A percentile compares a stretch with the other conserved stretches of the same genome.
Conservation (phyloP, 441 rosid species). For the Erodium moschatum region DNA sequence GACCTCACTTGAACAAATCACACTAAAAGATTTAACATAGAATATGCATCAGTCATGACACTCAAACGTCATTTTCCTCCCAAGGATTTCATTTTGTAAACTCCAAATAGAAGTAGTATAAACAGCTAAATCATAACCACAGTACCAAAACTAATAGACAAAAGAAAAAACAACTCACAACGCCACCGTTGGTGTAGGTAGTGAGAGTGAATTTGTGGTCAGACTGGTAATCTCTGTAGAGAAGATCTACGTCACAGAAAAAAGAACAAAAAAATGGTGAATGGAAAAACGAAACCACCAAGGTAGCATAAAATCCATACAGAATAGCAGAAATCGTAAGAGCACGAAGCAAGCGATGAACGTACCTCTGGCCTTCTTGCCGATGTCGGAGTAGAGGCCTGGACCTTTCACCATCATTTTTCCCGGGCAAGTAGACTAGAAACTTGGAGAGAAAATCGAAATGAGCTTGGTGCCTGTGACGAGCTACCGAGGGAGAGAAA, state of each 20-base stretch:
- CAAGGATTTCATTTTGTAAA: constrained; percentile 1
- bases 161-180: constrained; percentile 40
- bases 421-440: constrained; percentile 19
- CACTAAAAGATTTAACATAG: too few relatives aligned
- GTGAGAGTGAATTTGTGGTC: constrained; percentile 85
- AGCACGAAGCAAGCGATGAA: not conserved
- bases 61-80: not conserved
- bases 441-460: not conserved
- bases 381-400: constrained; percentile 83
- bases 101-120: not conserved
- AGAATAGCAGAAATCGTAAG: not conserved
- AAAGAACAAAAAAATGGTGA: not conserved
- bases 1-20: too few relatives aligned
- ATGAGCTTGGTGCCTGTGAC: not conserved
- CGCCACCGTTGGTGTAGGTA: constrained; percentile 63
- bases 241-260: constrained; percentile 47
- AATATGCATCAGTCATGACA: not conserved
- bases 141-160: not conserved
- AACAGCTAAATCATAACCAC: not conserved
- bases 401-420: constrained; percentile 82
- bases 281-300: not conserved
- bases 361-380: constrained; percentile 86
- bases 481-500: not conserved
- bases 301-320: not conserved
- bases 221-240: constrained; percentile 74